A percentile compares a stretch with the other conserved stretches of the same genome.
Evolutionary conservation across 352 stramenopile genomes (phyloP).

Genomic region (Globisporangium mamillatum): DNA sequence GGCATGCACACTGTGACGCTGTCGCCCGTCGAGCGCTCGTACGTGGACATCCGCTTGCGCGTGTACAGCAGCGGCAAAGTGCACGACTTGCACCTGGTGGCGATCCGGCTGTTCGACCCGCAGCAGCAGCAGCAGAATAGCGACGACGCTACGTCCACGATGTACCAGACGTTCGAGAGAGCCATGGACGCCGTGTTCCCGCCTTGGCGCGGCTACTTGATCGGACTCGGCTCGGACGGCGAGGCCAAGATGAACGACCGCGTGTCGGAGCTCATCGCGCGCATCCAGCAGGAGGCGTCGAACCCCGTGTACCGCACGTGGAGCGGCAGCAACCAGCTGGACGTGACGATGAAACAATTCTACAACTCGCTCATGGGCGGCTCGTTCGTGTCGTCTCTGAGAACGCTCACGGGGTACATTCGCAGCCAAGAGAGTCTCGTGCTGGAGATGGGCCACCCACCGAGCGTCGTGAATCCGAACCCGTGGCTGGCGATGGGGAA

Average conservation of each 20-base stretch:
- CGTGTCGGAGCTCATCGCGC: slow-evolving; percentile 29
- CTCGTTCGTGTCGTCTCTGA: slow-evolving; percentile 36
- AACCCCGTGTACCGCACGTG: slow-evolving; percentile 31
- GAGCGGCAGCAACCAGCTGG: slow-evolving; percentile 30
- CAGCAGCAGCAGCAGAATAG: background rate
- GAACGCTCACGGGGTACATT: slow-evolving; percentile 31
- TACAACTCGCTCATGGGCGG: slow-evolving; percentile 40
- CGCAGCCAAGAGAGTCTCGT: slow-evolving; percentile 30
- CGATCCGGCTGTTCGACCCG: slow-evolving; percentile 31
- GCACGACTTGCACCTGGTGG: slow-evolving; percentile 39
- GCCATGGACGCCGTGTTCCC: slow-evolving; percentile 35
- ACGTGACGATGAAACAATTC: slow-evolving; percentile 38
- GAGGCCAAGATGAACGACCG: slow-evolving; percentile 27
- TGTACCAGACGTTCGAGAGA: slow-evolving; percentile 32
- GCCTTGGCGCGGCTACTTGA: slow-evolving; percentile 31
- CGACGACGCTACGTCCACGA: slow-evolving; percentile 14
- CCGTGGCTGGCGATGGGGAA: slow-evolving; percentile 33
- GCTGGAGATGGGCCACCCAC: slow-evolving; percentile 25
- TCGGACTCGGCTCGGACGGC: slow-evolving; percentile 36
- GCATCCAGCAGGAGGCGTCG: slow-evolving; percentile 27
- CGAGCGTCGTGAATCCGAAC: slow-evolving; percentile 17
- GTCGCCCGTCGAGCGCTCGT: slow-evolving; percentile 26
- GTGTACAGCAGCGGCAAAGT: slow-evolving; percentile 29
- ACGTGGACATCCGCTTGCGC: slow-evolving; percentile 45
- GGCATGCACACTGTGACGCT: slow-evolving; percentile 26